A percentile compares a stretch with the other conserved stretches of the same genome.
Conservation (phyloP, 306 rosid genomes). For the Medicago arabica region DNA sequence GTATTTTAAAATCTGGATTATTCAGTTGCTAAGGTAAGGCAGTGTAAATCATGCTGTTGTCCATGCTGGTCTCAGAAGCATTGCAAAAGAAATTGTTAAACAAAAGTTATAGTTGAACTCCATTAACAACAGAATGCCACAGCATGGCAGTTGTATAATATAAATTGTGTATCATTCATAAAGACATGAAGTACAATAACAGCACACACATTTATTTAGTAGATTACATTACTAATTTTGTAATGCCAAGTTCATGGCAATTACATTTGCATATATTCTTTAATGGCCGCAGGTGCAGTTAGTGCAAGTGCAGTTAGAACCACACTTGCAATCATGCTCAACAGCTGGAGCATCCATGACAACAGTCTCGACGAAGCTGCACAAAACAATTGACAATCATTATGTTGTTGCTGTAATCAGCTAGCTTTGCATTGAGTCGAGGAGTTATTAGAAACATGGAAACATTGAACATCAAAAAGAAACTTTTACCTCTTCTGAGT, state of each 20-base stretch:
- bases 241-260: slow-evolving; percentile 34
- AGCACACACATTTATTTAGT: slow-evolving; percentile 44
- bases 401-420: not conserved
- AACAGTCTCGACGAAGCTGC: slow-evolving; percentile 60
- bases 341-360: slow-evolving; percentile 64
- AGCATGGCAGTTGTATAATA: slow-evolving; percentile 32
- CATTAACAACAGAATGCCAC: slow-evolving; percentile 39
- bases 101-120: not conserved
- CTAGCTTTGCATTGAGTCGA: slow-evolving; percentile 6
- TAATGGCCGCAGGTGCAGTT: slow-evolving; percentile 69
- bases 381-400: not conserved
- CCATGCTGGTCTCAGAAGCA: not conserved
- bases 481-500: slow-evolving; percentile 64
- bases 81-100: not conserved
- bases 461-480: slow-evolving; percentile 3
- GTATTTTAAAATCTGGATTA: too few relatives aligned
- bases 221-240: slow-evolving; percentile 43
- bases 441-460: not conserved
- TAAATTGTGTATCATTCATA: slow-evolving; percentile 36
- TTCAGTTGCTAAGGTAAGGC: too few relatives aligned
- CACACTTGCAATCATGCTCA: slow-evolving; percentile 81
- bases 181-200: slow-evolving; percentile 17
- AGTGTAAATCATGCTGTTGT: too few relatives aligned
- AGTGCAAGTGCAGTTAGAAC: slow-evolving; percentile 60
- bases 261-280: slow-evolving; percentile 17